These are phyloP conservation scores for Boletales sp. DNA, from an alignment of 768 basidiomycete species.

Conservation along the genomic window DNA sequence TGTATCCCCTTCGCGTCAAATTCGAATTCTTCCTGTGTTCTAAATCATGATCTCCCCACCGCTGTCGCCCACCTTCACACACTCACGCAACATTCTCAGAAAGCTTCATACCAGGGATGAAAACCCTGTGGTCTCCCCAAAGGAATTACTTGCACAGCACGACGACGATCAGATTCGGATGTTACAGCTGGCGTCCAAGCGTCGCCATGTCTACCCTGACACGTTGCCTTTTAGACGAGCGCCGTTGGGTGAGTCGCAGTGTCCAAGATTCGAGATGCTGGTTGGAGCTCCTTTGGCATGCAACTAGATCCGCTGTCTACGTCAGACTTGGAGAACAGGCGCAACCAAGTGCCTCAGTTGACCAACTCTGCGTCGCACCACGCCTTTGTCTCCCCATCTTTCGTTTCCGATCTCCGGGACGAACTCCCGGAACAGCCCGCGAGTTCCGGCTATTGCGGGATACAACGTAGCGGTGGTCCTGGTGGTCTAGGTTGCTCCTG, in stretches of 20 bases:
- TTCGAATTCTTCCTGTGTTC: slow-evolving; percentile 2
- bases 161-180: slow-evolving; percentile 5
- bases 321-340: slow-evolving; percentile 20
- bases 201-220: slow-evolving; percentile 15
- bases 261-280: not conserved
- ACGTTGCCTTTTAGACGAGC: slow-evolving; percentile 9
- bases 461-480: slow-evolving; percentile 5
- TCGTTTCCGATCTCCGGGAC: slow-evolving; percentile 13
- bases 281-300: slow-evolving; percentile 3
- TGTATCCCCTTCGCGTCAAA: too few relatives aligned
- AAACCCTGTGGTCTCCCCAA: slow-evolving; percentile 14
- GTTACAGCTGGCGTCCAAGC: slow-evolving; percentile 16
- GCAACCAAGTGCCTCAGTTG: not conserved
- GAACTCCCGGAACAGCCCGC: slow-evolving; percentile 9
- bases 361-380: slow-evolving; percentile 6
- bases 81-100: not conserved
- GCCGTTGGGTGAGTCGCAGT: slow-evolving; percentile 25
- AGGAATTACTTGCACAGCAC: slow-evolving; percentile 19
- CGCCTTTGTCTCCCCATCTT: slow-evolving; percentile 5
- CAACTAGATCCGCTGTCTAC: slow-evolving; percentile 26
- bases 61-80: slow-evolving; percentile 5
- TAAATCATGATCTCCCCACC: slow-evolving; percentile 26
- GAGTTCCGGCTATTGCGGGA: slow-evolving; percentile 6
- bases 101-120: slow-evolving; percentile 10
- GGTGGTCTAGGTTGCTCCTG: slow-evolving; percentile 18